Evolutionary conservation across 768 basidiomycete genomes (phyloP).

Genomic region (Trichaptum fuscoviolaceum): DNA sequence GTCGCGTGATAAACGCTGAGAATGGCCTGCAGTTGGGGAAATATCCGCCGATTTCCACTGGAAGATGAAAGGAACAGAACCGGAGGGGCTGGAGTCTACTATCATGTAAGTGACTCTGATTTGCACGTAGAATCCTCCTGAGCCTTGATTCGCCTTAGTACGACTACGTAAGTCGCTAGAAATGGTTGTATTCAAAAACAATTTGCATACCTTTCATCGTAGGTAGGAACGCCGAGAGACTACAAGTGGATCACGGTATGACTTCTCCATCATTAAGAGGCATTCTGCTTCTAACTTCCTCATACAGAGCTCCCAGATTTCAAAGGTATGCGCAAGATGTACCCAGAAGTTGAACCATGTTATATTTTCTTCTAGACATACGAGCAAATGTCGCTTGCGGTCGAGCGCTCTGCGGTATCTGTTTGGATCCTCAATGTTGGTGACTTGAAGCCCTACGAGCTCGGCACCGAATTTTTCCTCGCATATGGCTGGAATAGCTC

Average conservation of each 20-base stretch:
- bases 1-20: background rate
- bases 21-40: conserved; percentile 48
- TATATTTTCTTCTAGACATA: conserved; percentile 35
- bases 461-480: conserved; percentile 66
- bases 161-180: conserved; percentile 35
- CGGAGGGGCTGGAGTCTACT: conserved; percentile 69
- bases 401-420: conserved; percentile 49
- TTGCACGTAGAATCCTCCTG: conserved; percentile 3
- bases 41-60: conserved; percentile 57
- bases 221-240: conserved; percentile 60
- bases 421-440: conserved; percentile 76
- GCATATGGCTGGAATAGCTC: conserved; percentile 55
- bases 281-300: conserved; percentile 15
- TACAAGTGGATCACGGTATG: conserved; percentile 67
- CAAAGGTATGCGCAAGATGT: conserved; percentile 31
- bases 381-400: conserved; percentile 66
- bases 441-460: conserved; percentile 70
- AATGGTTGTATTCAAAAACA: background rate
- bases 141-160: conserved; percentile 25
- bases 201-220: conserved; percentile 4
- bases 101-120: conserved; percentile 39
- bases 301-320: conserved; percentile 44
- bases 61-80: conserved; percentile 50
- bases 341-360: background rate
- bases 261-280: conserved; percentile 1